Evolutionary conservation across 2,329 filamentous ascomycete genomes (phyloP).

Genomic region (Colletotrichum tropicale): DNA sequence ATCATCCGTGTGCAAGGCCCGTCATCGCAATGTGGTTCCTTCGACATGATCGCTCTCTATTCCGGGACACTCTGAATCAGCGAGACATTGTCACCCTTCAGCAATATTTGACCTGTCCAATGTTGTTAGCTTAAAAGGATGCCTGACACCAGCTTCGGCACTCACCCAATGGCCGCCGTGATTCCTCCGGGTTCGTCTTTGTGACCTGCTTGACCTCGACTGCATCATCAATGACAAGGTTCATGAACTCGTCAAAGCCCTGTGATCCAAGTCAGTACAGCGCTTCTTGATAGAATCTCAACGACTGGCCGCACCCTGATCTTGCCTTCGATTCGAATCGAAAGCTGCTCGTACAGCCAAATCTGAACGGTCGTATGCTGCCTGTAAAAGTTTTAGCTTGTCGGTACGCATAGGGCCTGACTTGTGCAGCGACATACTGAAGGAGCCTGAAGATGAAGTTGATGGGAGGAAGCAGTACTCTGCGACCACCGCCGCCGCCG

Average conservation of each 20-base stretch:
- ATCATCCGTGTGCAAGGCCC: not conserved
- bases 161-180: slow-evolving; percentile 79
- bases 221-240: slow-evolving; percentile 93
- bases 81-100: slow-evolving; percentile 89
- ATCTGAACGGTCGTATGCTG: slow-evolving; percentile 86
- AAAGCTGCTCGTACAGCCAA: slow-evolving; percentile 96
- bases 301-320: slow-evolving; percentile 72
- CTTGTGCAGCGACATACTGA: slow-evolving; percentile 46
- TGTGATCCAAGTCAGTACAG: slow-evolving; percentile 39
- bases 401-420: not conserved
- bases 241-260: slow-evolving; percentile 99
- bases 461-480: slow-evolving; percentile 66
- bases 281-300: not conserved
- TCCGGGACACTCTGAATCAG: slow-evolving; percentile 73
- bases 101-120: slow-evolving; percentile 74
- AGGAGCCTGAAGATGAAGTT: slow-evolving; percentile 75
- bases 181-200: slow-evolving; percentile 78
- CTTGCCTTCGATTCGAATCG: slow-evolving; percentile 93
- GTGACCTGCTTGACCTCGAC: slow-evolving; percentile 87
- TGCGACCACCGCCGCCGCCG: slow-evolving; percentile 63
- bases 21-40: slow-evolving; percentile 42
- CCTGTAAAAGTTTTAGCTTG: not conserved
- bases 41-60: slow-evolving; percentile 56
- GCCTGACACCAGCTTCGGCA: not conserved
- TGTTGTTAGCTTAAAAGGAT: slow-evolving; percentile 25